Percentiles rank a stretch among this genome's conserved stretches.
Evolutionary conservation across 2,329 filamentous ascomycete genomes (phyloP).

Genomic region (Raffaelea albimanens): DNA sequence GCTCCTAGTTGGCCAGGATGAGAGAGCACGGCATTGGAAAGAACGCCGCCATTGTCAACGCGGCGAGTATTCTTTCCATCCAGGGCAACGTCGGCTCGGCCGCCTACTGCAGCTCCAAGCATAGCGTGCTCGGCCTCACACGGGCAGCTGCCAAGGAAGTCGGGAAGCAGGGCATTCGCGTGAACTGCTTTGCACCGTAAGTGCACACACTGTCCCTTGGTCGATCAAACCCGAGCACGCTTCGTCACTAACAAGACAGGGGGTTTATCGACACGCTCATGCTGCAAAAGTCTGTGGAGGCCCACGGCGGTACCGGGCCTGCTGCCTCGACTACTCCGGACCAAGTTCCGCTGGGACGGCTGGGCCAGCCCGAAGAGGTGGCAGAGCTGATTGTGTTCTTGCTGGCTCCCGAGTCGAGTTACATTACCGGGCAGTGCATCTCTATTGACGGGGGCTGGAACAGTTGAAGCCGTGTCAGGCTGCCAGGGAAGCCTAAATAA

Average conservation of each 20-base stretch:
- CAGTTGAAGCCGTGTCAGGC: not conserved
- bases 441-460: conserved; percentile 6
- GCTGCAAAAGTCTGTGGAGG: not conserved
- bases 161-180: conserved; percentile 32
- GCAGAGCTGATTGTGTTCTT: conserved; percentile 30
- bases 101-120: conserved; percentile 28
- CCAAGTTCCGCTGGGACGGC: conserved; percentile 15
- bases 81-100: conserved; percentile 23
- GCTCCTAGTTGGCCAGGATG: conserved; percentile 19
- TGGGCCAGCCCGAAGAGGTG: conserved; percentile 40
- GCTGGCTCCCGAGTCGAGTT: conserved; percentile 2
- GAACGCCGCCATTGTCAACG: conserved; percentile 12
- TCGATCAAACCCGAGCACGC: not conserved
- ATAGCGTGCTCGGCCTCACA: conserved; percentile 28
- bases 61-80: conserved; percentile 10
- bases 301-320: not conserved
- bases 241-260: conserved; percentile 15
- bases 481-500: too few relatives aligned
- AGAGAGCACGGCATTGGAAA: conserved; percentile 1
- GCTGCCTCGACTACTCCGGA: not conserved
- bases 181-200: conserved; percentile 22
- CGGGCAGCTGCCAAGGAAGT: conserved; percentile 25
- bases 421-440: conserved; percentile 6
- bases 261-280: conserved; percentile 6
- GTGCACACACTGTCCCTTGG: conserved; percentile 24